Percentiles rank a stretch among this genome's conserved stretches.
phyloP scores from a whole-genome alignment of 2,329 filamentous ascomycete species.

The Apiospora koreana region DNA sequence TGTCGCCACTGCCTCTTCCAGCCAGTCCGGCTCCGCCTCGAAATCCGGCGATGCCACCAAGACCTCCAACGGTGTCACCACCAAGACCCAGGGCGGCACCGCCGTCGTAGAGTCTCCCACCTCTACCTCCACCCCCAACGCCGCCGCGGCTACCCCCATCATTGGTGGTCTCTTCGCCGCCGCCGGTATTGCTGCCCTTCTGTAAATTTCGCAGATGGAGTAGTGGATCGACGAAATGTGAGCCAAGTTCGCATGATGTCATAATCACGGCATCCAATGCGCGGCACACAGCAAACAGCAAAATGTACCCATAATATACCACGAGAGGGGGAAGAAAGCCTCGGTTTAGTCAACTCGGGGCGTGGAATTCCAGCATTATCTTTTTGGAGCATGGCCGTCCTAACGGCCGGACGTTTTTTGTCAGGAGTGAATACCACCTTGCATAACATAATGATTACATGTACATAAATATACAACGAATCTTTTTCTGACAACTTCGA shows the following conservation, averaged over 20 bases:
- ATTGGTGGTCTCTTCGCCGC: conserved; percentile 9
- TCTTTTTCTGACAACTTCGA: not conserved
- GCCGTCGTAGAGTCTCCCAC: not conserved
- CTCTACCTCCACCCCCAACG: not conserved
- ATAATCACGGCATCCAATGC: not conserved
- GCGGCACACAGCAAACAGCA: not conserved
- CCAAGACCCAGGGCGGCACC: not conserved
- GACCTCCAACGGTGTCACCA: not conserved
- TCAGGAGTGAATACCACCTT: conserved; percentile 1
- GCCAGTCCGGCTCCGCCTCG: not conserved
- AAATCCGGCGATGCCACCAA: not conserved
- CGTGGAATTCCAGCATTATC: not conserved
- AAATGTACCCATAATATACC: conserved; percentile 7
- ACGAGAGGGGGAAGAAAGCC: not conserved
- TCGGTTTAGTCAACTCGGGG: not conserved
- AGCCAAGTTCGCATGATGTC: not conserved
- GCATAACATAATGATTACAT: conserved; percentile 8
- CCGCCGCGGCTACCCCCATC: not conserved
- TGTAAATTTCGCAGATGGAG: not conserved
- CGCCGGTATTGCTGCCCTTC: not conserved
- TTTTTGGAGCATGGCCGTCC: not conserved
- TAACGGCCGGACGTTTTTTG: not conserved
- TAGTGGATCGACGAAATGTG: not conserved
- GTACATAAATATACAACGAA: conserved; percentile 4
- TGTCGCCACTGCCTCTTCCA: not conserved